Conservation (phyloP, 1,284 basidiomycete genomes). For the Austroboletus novae-zelandiae region DNA sequence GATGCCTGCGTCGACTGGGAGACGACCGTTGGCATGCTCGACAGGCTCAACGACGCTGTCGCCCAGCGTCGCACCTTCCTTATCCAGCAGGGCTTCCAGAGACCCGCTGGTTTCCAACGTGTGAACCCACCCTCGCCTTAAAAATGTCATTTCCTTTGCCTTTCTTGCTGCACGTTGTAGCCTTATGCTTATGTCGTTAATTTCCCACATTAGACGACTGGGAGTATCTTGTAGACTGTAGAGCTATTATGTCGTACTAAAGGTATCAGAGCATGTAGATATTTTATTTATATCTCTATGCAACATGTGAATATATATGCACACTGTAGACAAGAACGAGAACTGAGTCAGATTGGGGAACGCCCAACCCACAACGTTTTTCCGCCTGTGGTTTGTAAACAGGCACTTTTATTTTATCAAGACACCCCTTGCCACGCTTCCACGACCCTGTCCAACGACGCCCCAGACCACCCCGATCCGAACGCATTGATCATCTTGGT, state of each 20-base stretch:
- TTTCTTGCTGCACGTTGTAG: slow-evolving; percentile 11
- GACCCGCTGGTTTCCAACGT: slow-evolving; percentile 30
- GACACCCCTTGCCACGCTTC: slow-evolving; percentile 45
- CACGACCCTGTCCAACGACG: slow-evolving; percentile 62
- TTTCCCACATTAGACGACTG: not conserved
- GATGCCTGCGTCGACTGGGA: slow-evolving; percentile 95
- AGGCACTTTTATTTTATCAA: not conserved
- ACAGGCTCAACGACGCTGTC: slow-evolving; percentile 62
- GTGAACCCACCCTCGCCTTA: slow-evolving; percentile 14
- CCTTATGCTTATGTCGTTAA: not conserved
- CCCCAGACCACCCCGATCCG: slow-evolving; percentile 65
- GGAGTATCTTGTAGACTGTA: slow-evolving; percentile 6
- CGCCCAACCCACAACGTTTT: too few relatives aligned
- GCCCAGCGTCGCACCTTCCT: slow-evolving; percentile 34
- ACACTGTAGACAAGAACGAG: too few relatives aligned
- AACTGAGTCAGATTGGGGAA: not conserved
- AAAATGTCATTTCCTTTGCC: not conserved
- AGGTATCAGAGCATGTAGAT: not conserved
- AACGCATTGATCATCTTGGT: slow-evolving; percentile 63
- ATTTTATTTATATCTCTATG: too few relatives aligned
- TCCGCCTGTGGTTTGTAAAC: too few relatives aligned
- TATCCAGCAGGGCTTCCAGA: slow-evolving; percentile 35
- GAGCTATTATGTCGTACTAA: not conserved
- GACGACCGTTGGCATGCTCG: slow-evolving; percentile 75
- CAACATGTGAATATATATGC: too few relatives aligned